Evolutionary conservation across 2,329 filamentous ascomycete species (phyloP), one percentile per base, ranked within the genome.

Genomic region (Fusarium luffae): DNA sequence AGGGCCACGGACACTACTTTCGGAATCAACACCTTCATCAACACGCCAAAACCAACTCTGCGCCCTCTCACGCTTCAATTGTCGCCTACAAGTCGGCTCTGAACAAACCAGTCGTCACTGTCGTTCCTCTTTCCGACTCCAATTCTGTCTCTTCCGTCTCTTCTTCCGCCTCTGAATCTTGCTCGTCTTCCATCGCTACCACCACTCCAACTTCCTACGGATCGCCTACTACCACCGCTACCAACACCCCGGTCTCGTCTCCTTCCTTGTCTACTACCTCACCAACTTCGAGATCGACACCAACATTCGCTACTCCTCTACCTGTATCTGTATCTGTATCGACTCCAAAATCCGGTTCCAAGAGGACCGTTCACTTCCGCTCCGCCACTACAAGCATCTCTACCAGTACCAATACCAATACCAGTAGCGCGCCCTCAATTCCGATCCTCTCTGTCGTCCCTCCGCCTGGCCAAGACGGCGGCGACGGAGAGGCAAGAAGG

Each of bases 401-500:
- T 63, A 63, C 27, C 60, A 54, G 54, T 54, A 60, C 54, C 56
- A 51, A 59, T 62, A 67, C 28, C 68, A 69, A 66, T 66, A 67
- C 28, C 68, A 69, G 59, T 61, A 93, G 47, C 70, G 60, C 69
- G 59, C 51, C 61, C 30, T 51, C 54, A 49, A 63, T 73, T 37
- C 69, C 68, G 54, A 60, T 74, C 70, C 74, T 76, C 76, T 76
- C 77, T 74, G 72, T 76, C 76, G 74, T 74, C 70, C 73, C 74
- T 66, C 75, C 74, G 73, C 75, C 72, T 63, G 74, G 73, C 70
- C 72, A 76, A 74, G 72, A 74, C 75, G 71, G 73, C 73, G 77
- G 72, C 74, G 73, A 77, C 78, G 73, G 76, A 78, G 78, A 77
- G 77, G 76, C 76, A 71, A 73, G 64, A 74, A 69, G 73, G 74